Evolutionary conservation across 2,329 filamentous ascomycete genomes (phyloP), one percentile per base, ranked within the genome.

Genomic region (Aureobasidium zeae): DNA sequence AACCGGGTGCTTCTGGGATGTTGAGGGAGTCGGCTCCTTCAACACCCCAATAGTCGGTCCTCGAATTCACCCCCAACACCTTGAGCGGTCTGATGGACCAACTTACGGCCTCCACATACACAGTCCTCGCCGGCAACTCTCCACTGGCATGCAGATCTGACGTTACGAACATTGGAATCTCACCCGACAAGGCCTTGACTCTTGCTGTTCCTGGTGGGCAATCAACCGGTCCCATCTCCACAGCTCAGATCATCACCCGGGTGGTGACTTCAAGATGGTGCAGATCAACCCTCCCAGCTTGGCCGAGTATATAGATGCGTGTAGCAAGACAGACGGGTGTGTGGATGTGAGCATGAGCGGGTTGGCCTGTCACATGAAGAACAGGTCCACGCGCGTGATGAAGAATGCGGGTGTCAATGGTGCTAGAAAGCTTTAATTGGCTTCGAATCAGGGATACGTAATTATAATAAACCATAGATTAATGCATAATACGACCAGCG

Each of bases 241-340:
- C 32, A 5, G 75, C 80, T 1, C 81, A 88, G 60, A 57, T 86
- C 26, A 76, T 78, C 39, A 75, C 77, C 3, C 16, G 5, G 38
- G 24, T 6, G 38, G 38, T 6, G 22, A 43, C n/a, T n/a, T 43
- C 12, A 43, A 43, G n/a, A 43, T 43, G 38, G 38, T 32, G 8
- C 25, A 33, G 7, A 29, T 25, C n/a, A 30, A 31, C 8, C n/a
- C n/a, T n/a, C n/a, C n/a, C n/a, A 22, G 15, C 11, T 20, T 43
- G n/a, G n/a, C n/a, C 3, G 28, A 9, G 11, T 32, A 29, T 16
- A 32, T 43, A 11, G 17, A 21, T 1, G 6, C 12, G 9, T 43
- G 38, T 20, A 5, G 25, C 3, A 20, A n/a, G 8, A 30, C 25
- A 4, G 15, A 15, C 3, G 37, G 37, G 7, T 41, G 37, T 20